Evolutionary conservation across 176 grass and related monocot species (phyloP).

Genomic region (Oryza longistaminata): DNA sequence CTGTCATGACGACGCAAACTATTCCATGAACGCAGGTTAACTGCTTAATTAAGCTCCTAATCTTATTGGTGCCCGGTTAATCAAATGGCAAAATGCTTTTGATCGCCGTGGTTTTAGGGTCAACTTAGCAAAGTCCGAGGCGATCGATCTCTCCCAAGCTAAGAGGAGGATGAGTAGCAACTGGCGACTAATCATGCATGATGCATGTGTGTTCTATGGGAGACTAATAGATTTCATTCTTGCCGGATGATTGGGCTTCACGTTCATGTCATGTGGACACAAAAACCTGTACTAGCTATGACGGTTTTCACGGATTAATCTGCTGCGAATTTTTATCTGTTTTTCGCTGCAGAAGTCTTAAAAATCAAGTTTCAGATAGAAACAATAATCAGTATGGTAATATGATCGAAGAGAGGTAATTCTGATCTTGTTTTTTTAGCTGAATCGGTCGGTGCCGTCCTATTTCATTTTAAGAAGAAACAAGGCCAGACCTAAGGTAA

Average conservation of each 20-base stretch:
- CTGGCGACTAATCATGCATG: not conserved
- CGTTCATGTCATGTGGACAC: constrained; percentile 27
- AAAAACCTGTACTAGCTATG: no score
- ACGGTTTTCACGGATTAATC: not conserved
- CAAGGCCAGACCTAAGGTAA: no score
- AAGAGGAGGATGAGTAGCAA: not conserved
- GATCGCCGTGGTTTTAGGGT: constrained; percentile 23
- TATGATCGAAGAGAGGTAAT: not conserved
- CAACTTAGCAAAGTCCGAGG: constrained; percentile 1
- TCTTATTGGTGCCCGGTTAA: no score
- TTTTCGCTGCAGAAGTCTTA: not conserved
- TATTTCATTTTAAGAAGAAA: no score
- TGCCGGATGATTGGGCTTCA: constrained; percentile 15
- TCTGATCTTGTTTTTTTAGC: not conserved
- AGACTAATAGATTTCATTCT: not conserved
- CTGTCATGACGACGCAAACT: not conserved
- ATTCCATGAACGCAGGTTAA: not conserved
- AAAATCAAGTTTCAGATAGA: not conserved
- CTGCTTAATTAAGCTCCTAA: no score
- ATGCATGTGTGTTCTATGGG: not conserved
- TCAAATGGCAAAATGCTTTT: constrained; percentile 5
- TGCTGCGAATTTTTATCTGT: not conserved
- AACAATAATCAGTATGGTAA: not conserved
- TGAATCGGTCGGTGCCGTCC: no score
- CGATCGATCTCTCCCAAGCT: not conserved